Evolutionary conservation across 139 green algal species (phyloP).

Genomic region (Deuterostichococcus epilithicus): DNA sequence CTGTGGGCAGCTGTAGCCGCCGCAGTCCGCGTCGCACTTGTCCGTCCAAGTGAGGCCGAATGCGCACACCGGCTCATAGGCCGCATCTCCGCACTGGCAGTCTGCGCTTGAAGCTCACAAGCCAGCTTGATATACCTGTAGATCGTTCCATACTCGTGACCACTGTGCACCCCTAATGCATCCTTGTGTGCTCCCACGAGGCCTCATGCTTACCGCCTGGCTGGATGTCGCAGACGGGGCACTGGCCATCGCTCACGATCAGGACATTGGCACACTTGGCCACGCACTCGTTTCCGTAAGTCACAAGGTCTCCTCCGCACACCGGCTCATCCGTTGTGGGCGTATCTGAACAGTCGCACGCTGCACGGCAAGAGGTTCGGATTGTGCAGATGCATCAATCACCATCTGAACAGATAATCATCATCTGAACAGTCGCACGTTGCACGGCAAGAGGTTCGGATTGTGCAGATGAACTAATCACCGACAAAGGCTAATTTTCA

Average conservation of each 20-base stretch:
- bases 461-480: no score
- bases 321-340: slow-evolving; percentile 5
- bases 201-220: neutral
- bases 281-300: slow-evolving; percentile 14
- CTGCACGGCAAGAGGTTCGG: neutral
- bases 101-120: neutral
- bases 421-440: neutral
- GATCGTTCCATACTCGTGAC: no score
- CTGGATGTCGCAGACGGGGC: neutral
- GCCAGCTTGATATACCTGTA: neutral
- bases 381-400: no score
- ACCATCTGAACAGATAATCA: no score
- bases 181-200: neutral
- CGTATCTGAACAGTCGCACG: neutral
- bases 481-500: no score
- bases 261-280: neutral
- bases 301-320: slow-evolving; percentile 6
- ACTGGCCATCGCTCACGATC: slow-evolving; percentile 10
- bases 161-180: no score
- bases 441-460: neutral
- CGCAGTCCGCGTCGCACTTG: neutral
- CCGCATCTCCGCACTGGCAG: neutral
- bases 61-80: neutral
- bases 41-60: neutral
- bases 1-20: neutral